A percentile compares a stretch with the other conserved stretches of the same genome.
These are phyloP conservation scores for Inonotus obliquus DNA, from an alignment of 1,284 basidiomycete genomes.

Conservation along the genomic window DNA sequence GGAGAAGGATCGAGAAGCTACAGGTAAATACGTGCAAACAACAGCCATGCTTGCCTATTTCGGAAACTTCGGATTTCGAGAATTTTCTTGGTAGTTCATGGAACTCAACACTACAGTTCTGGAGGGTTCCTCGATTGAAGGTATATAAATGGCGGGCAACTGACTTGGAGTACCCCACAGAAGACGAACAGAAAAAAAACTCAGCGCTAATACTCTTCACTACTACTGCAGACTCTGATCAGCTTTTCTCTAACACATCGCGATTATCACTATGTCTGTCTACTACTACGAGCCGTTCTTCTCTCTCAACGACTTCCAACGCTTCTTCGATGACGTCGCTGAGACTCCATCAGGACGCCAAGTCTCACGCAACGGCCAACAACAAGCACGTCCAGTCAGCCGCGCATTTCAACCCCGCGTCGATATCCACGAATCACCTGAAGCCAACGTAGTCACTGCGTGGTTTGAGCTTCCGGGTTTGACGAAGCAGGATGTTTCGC, in stretches of 20 bases:
- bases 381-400: neutral
- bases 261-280: conserved; percentile 23
- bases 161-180: neutral
- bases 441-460: conserved; percentile 6
- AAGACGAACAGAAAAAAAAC: neutral
- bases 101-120: neutral
- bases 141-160: neutral
- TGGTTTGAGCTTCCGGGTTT: conserved; percentile 47
- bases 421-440: conserved; percentile 38
- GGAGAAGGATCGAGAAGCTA: neutral
- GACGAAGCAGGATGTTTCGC: conserved; percentile 36
- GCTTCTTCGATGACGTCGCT: conserved; percentile 44
- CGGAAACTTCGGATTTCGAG: neutral
- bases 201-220: neutral
- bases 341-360: conserved; percentile 19
- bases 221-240: neutral
- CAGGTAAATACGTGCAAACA: neutral
- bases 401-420: conserved; percentile 29
- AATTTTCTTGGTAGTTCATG: neutral
- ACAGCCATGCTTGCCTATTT: neutral
- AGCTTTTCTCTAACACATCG: neutral
- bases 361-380: conserved; percentile 7
- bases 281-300: conserved; percentile 45
- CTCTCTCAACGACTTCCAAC: conserved; percentile 38
- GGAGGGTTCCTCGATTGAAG: neutral